These are phyloP conservation scores for Exophiala sp. DNA, from an alignment of 2,329 filamentous ascomycete species.

Conservation along the genomic window DNA sequence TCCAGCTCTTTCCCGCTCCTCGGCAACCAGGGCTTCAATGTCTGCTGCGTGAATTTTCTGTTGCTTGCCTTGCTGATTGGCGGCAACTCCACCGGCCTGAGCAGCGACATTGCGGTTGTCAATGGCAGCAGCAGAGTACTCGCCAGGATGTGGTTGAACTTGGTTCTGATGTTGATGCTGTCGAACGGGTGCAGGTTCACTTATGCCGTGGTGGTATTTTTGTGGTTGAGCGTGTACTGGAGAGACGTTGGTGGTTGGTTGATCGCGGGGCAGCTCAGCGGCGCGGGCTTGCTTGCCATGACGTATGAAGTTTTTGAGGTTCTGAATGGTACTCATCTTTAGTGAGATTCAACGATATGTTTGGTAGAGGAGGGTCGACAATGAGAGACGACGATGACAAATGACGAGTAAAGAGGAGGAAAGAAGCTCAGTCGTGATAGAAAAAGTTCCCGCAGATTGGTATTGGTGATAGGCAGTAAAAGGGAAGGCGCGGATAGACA, in stretches of 20 bases:
- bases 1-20: slow-evolving; percentile 80
- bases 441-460: background rate
- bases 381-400: background rate
- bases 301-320: slow-evolving; percentile 94
- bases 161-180: slow-evolving; percentile 41
- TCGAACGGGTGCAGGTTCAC: slow-evolving; percentile 60
- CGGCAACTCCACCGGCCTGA: slow-evolving; percentile 63
- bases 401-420: background rate
- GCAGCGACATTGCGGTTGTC: slow-evolving; percentile 63
- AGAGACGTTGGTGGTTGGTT: slow-evolving; percentile 61
- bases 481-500: background rate
- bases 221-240: slow-evolving; percentile 63
- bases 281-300: slow-evolving; percentile 92
- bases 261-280: slow-evolving; percentile 56
- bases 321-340: slow-evolving; percentile 74
- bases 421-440: background rate
- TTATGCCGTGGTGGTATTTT: slow-evolving; percentile 51
- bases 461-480: background rate
- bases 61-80: slow-evolving; percentile 59
- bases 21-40: slow-evolving; percentile 80
- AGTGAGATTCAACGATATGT: background rate
- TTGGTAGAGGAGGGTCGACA: background rate
- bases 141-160: slow-evolving; percentile 47
- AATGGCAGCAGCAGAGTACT: slow-evolving; percentile 60
- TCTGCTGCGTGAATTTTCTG: slow-evolving; percentile 60